Base-by-base conservation (phyloP, 2,329 filamentous ascomycete genomes). In the Arthrobotrys conoides region DNA sequence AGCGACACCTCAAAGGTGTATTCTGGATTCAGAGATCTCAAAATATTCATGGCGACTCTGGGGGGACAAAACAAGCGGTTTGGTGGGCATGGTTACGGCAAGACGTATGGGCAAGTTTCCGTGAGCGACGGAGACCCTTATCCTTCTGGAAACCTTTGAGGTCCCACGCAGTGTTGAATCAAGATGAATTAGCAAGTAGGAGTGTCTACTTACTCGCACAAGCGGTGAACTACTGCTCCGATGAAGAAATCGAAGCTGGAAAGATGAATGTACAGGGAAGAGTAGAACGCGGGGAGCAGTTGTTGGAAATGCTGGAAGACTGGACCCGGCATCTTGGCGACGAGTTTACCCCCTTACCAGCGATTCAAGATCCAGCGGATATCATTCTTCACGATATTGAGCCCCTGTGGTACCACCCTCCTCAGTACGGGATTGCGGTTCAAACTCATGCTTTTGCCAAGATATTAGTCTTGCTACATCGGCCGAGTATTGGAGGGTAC, bases 81-180 rank as follows among this genome's bases (percentile, higher is more conserved):
- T 91, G 89, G 90, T 91, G 90, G 89, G 87, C 87, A 0, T 91
- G 89, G 90, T 84, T 91, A 2, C 85, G 88, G n/a, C 90, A 91
- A 81, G 90, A 91, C 81, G 86, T 89, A 0, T 91, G 89, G 89
- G 89, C 88, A 1, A 89, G 89, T 0, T 90, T 90, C 80, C 86
- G 88, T 0, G 89, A 90, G 81, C 85, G 86, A 22, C 84, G 90
- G 3, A 85, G 87, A 6, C 87, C 87, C 1, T 86, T 90, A 78
- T 90, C 86, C 38, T 89, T 90, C 61, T 91, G 89, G 88, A 85
- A 85, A 51, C 89, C 89, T 0, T 87, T 85, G 6, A 87, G 86
- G 71, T 84, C 85, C 0, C 86, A 87, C 46, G 82, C 84, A 3
- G 84, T 86, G 1, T 84, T 90, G 44, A 85, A 84, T n/a, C 84